Percentiles rank a stretch among this genome's conserved stretches.
Evolutionary conservation across 2,329 filamentous ascomycete genomes (phyloP).

Genomic region (Aspergillus sp.): DNA sequence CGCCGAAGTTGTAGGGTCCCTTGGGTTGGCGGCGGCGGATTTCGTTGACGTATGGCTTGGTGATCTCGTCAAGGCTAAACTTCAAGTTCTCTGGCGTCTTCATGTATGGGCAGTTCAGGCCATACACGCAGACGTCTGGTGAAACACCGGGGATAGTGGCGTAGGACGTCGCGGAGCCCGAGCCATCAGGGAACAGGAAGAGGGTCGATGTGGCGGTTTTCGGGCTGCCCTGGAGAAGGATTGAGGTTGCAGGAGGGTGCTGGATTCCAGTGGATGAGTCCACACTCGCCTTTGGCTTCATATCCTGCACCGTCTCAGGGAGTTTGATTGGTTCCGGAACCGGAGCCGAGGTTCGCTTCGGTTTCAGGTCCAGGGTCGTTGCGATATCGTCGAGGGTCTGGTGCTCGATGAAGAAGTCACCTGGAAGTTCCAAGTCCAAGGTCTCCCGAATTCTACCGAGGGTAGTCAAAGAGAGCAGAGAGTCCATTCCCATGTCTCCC

Average conservation of each 20-base stretch:
- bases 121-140: constrained; percentile 37
- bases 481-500: constrained; percentile 39
- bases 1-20: constrained; percentile 57
- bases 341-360: constrained; percentile 18
- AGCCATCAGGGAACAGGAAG: constrained; percentile 41
- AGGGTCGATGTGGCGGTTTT: constrained; percentile 35
- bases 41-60: constrained; percentile 34
- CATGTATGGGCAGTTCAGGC: constrained; percentile 39
- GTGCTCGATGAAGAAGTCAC: constrained; percentile 39
- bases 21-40: constrained; percentile 41
- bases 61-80: constrained; percentile 29
- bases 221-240: constrained; percentile 36
- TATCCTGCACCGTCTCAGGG: constrained; percentile 15
- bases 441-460: constrained; percentile 39
- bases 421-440: constrained; percentile 34
- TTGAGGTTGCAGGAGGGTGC: constrained; percentile 35
- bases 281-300: constrained; percentile 11
- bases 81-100: constrained; percentile 32
- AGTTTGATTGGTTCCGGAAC: constrained; percentile 13
- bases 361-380: constrained; percentile 31
- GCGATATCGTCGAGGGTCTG: constrained; percentile 35
- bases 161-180: constrained; percentile 41
- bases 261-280: constrained; percentile 10
- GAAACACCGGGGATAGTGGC: constrained; percentile 34
- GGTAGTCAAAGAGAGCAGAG: constrained; percentile 39